These are phyloP conservation scores for Sphagnum magellanicum DNA, from an alignment of 228 moss, liverwort and hornwort genomes.

Conservation along the genomic window DNA sequence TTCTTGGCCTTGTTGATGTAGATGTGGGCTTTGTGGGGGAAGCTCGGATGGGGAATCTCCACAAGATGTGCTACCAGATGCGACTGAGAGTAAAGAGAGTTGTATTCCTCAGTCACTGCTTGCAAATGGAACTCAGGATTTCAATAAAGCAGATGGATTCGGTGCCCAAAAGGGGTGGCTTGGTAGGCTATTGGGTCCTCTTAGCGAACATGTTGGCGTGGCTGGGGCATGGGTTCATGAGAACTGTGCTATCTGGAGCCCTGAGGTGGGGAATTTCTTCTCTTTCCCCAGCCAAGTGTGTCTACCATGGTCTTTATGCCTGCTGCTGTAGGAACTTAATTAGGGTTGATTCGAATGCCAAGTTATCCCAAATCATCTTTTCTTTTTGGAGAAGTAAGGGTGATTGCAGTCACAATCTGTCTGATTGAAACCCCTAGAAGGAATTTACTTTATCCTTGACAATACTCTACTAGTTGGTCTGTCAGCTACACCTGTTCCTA, in stretches of 20 bases:
- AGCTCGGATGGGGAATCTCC: conserved; percentile 59
- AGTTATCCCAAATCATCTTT: too few species aligned
- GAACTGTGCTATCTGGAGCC: conserved; percentile 87
- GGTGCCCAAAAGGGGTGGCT: conserved; percentile 69
- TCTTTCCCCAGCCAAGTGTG: background rate
- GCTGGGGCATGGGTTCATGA: conserved; percentile 78
- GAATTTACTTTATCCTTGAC: too few species aligned
- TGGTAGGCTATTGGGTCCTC: conserved; percentile 72
- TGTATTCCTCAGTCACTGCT: conserved; percentile 30
- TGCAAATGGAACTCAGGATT: conserved; percentile 32
- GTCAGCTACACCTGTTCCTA: too few species aligned
- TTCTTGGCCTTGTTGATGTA: conserved; percentile 6
- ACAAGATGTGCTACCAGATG: conserved; percentile 26
- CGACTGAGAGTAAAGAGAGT: conserved; percentile 23
- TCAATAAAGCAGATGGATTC: conserved; percentile 61
- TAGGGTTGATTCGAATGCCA: too few species aligned
- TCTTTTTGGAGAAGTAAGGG: too few species aligned
- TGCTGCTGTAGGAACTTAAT: too few species aligned
- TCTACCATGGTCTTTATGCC: too few species aligned
- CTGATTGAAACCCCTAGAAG: too few species aligned
- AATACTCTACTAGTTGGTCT: too few species aligned
- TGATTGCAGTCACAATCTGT: too few species aligned
- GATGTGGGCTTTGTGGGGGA: conserved; percentile 68
- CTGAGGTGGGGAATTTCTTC: conserved; percentile 38
- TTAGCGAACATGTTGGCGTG: conserved; percentile 71